Conservation (phyloP, 164 flowering plant genomes). For the Vitis rotundifolia region DNA sequence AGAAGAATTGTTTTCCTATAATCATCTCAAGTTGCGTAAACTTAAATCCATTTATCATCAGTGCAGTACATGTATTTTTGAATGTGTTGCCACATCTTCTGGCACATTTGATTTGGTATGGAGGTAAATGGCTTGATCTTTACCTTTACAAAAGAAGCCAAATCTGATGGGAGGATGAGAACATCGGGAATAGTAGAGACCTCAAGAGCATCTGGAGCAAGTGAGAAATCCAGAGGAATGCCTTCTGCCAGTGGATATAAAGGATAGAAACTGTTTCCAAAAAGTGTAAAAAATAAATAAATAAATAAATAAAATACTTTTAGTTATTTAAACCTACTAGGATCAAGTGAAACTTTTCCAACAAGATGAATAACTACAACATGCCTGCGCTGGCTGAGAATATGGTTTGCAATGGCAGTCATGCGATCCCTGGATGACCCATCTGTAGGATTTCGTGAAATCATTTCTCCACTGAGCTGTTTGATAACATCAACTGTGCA, state of each 20-base stretch:
- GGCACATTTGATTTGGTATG: neutral
- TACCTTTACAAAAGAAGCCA: slow-evolving; percentile 90
- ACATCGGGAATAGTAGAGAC: slow-evolving; percentile 71
- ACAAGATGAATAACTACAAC: slow-evolving; percentile 9
- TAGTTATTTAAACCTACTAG: neutral
- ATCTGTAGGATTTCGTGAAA: slow-evolving; percentile 60
- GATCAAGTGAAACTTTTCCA: neutral
- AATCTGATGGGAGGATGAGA: slow-evolving; percentile 85
- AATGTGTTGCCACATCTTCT: neutral
- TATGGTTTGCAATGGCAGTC: slow-evolving; percentile 75
- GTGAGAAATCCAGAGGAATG: slow-evolving; percentile 83
- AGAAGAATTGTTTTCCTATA: neutral
- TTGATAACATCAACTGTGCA: slow-evolving; percentile 82
- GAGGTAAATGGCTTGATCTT: neutral
- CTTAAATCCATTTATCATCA: neutral
- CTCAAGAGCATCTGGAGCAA: slow-evolving; percentile 77
- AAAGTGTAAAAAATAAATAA: neutral
- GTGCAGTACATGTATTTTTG: neutral
- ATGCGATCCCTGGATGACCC: slow-evolving; percentile 69
- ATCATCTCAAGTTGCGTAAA: neutral
- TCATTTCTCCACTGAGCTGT: slow-evolving; percentile 90
- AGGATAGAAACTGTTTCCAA: slow-evolving; percentile 82
- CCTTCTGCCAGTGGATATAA: slow-evolving; percentile 85
- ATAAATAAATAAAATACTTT: neutral
- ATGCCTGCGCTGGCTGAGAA: slow-evolving; percentile 78